Conservation (phyloP, 108 stramenopile genomes). For the Nannochloropsis salina region DNA sequence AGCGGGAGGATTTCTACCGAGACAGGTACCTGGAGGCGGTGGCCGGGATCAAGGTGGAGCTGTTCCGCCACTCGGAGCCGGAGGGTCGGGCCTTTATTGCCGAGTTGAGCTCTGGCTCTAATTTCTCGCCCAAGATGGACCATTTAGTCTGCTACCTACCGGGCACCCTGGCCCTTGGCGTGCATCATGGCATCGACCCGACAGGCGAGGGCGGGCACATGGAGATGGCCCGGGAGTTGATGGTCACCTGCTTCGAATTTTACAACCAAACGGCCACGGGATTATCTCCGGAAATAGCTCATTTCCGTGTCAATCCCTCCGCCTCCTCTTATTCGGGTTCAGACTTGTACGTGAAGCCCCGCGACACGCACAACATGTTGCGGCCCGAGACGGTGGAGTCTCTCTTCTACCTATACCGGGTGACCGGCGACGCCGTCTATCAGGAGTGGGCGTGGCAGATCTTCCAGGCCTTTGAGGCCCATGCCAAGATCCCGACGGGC, state of each 20-base stretch:
- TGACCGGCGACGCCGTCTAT: slow-evolving; percentile 54
- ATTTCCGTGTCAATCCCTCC: slow-evolving; percentile 37
- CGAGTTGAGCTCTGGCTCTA: slow-evolving; percentile 35
- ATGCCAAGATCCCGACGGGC: slow-evolving; percentile 43
- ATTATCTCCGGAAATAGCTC: slow-evolving; percentile 56
- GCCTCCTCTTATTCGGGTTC: background rate
- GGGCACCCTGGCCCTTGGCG: slow-evolving; percentile 58
- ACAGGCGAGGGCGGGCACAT: slow-evolving; percentile 1
- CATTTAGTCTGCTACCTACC: slow-evolving; percentile 92
- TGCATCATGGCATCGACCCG: slow-evolving; percentile 26
- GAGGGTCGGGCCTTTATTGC: slow-evolving; percentile 43
- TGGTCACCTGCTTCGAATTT: slow-evolving; percentile 43
- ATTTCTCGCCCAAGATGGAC: slow-evolving; percentile 72
- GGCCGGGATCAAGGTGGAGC: slow-evolving; percentile 32
- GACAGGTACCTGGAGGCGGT: slow-evolving; percentile 34
- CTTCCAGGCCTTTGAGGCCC: slow-evolving; percentile 52
- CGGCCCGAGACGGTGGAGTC: slow-evolving; percentile 60
- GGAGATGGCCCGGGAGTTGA: slow-evolving; percentile 31
- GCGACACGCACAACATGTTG: slow-evolving; percentile 53
- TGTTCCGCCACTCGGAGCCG: slow-evolving; percentile 29
- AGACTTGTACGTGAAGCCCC: background rate
- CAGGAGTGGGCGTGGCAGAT: slow-evolving; percentile 58
- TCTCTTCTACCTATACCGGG: slow-evolving; percentile 47
- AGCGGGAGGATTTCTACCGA: background rate
- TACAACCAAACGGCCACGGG: slow-evolving; percentile 51